A percentile compares a stretch with the other conserved stretches of the same genome.
Conservation (phyloP, 768 basidiomycete genomes). For the Melanogaster broomeanus region DNA sequence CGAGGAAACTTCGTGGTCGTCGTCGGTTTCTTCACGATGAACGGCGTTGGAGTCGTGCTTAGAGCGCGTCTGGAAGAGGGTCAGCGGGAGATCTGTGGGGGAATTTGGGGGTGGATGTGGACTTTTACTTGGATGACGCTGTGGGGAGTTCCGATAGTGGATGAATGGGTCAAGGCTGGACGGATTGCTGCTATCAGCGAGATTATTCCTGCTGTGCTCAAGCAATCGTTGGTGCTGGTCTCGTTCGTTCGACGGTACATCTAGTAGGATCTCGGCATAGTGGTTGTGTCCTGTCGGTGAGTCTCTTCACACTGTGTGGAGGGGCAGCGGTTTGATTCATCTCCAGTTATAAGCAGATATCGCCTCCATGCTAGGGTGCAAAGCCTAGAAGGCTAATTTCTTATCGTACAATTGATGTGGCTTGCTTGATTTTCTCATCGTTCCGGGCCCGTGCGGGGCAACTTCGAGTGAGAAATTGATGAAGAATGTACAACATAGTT, state of each 20-base stretch:
- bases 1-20: conserved; percentile 43
- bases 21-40: conserved; percentile 56
- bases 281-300: no score
- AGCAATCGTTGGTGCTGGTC: conserved; percentile 30
- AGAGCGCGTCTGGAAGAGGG: conserved; percentile 47
- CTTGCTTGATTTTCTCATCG: no score
- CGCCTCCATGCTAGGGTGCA: no score
- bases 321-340: no score
- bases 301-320: no score
- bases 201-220: conserved; percentile 7
- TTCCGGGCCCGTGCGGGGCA: no score
- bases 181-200: conserved; percentile 9
- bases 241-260: conserved; percentile 1
- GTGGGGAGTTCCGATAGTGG: conserved; percentile 51
- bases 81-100: conserved; percentile 48
- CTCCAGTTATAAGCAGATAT: no score
- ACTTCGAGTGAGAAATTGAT: no score
- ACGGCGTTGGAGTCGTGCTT: conserved; percentile 51
- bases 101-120: conserved; percentile 54
- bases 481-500: no score
- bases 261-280: neutral
- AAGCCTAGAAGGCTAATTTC: no score
- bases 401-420: no score
- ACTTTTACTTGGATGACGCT: conserved; percentile 47
- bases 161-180: conserved; percentile 34